Percentiles rank a stretch among this genome's conserved stretches.
Conservation (phyloP, 2,329 filamentous ascomycete genomes). For the Apiospora saccharicola region DNA sequence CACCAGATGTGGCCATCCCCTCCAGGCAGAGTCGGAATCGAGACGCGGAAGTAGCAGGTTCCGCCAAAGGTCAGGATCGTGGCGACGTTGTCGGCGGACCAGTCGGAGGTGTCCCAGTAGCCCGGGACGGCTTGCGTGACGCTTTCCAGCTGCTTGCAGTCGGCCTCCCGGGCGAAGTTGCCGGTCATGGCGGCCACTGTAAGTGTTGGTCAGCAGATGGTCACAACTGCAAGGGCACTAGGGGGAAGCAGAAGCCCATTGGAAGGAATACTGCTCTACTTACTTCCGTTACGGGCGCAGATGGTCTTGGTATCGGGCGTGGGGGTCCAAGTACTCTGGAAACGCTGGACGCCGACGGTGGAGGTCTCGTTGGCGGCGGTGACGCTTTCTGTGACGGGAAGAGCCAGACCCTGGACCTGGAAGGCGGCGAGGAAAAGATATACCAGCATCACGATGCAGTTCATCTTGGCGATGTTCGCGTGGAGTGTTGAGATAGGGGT, state of each 20-base stretch:
- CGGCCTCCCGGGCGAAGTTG: constrained; percentile 1
- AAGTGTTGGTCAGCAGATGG: too few relatives aligned
- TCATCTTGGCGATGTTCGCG: not conserved
- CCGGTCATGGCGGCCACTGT: not conserved
- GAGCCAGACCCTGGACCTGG: not conserved
- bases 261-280: not conserved
- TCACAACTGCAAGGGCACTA: not conserved
- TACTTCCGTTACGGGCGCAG: not conserved
- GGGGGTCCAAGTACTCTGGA: not conserved
- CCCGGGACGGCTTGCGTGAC: not conserved
- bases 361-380: not conserved
- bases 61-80: not conserved
- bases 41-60: not conserved
- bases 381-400: not conserved
- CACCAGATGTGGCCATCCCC: constrained; percentile 8
- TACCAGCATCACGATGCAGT: not conserved
- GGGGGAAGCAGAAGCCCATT: too few relatives aligned
- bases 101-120: constrained; percentile 4
- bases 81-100: not conserved
- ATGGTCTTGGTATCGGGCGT: not conserved
- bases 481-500: not conserved
- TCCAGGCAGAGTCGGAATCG: not conserved
- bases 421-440: not conserved
- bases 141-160: not conserved
- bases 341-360: not conserved